Base-by-base conservation (phyloP, 371 early-diverging fungal species). In the Coemansia sp. region DNA sequence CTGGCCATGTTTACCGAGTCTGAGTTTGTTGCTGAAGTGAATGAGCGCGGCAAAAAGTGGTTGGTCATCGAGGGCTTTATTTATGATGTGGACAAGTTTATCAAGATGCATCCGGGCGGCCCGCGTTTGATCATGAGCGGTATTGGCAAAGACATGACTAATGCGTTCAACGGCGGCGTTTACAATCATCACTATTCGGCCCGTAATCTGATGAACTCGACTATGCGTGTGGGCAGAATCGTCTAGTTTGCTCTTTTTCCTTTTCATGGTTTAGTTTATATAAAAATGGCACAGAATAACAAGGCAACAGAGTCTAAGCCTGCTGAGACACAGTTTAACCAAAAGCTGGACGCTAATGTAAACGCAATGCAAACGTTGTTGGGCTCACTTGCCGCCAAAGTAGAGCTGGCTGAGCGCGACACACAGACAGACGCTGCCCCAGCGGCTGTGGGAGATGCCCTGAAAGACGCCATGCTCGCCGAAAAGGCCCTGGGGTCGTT, bases 71-170 rank as follows among this genome's bases (percentile, higher is more conserved):
- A 93, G 73, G 91, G 91, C 37, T 82, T 91, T 39, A 87, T 96
- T 48, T 93, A 95, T 80, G 93, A 97, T 78, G 89, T 97, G 34
- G 84, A 84, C 40, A 76, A 89, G 55, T 96, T 96, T 80, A 86
- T 93, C 77, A 82, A 89, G 24, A 87, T 93, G 63, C 97, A 96
- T 70, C 97, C 97, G 16, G 94, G 93, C 58, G 95, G 95, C 53
- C 87, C 83, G 52, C 85, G 87, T 64, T 89, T 91, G 68, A 75
- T 95, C 64, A 84, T 83, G 57, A 79, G 85, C 37, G 84, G 83
- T 54, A 77, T 92, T 26, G 95, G 95, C 56, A 87, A 89, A 75
- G 95, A 95, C 71, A 87, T 89, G 83, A 89, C 93, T 5, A 83
- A 82, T 7, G 80, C 90, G 0, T 94, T 94, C 75, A 91, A 93